phyloP scores from a whole-genome alignment of 345 rosid genomes.

The Populus deltoides region DNA sequence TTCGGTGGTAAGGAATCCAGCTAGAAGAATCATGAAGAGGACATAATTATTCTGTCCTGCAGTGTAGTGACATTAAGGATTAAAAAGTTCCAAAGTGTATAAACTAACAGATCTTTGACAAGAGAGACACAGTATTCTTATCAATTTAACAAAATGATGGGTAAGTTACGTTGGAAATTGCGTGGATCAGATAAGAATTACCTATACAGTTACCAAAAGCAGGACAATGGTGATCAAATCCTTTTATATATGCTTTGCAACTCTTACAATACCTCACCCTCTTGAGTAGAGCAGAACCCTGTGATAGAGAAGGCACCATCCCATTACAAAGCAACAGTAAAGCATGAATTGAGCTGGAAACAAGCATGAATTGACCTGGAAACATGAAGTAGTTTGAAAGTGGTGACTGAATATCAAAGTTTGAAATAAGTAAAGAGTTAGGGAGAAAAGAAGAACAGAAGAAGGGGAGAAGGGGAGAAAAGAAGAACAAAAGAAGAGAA shows the following conservation, averaged over 20 bases:
- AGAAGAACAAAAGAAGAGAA: background rate
- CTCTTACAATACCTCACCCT: slow-evolving; percentile 54
- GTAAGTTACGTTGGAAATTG: background rate
- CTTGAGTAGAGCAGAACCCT: slow-evolving; percentile 26
- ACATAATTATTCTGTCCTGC: slow-evolving; percentile 57
- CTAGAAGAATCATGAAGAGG: slow-evolving; percentile 54
- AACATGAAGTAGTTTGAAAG: background rate
- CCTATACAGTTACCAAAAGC: slow-evolving; percentile 80
- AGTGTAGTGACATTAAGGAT: background rate
- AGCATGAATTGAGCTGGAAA: background rate
- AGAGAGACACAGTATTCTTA: slow-evolving; percentile 1
- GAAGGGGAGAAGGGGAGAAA: background rate
- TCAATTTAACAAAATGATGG: background rate
- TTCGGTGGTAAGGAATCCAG: slow-evolving; percentile 53
- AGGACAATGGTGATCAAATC: slow-evolving; percentile 71
- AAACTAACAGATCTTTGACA: background rate
- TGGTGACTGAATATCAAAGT: background rate
- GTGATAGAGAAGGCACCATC: slow-evolving; percentile 6
- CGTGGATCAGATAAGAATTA: slow-evolving; percentile 12
- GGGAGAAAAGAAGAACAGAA: background rate
- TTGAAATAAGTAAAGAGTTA: background rate
- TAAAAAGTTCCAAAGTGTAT: background rate
- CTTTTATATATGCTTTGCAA: slow-evolving; percentile 48
- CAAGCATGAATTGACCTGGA: background rate
- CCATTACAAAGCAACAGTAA: background rate